Evolutionary conservation across 2,329 filamentous ascomycete species (phyloP).

Genomic region (Cladosporium sp.): DNA sequence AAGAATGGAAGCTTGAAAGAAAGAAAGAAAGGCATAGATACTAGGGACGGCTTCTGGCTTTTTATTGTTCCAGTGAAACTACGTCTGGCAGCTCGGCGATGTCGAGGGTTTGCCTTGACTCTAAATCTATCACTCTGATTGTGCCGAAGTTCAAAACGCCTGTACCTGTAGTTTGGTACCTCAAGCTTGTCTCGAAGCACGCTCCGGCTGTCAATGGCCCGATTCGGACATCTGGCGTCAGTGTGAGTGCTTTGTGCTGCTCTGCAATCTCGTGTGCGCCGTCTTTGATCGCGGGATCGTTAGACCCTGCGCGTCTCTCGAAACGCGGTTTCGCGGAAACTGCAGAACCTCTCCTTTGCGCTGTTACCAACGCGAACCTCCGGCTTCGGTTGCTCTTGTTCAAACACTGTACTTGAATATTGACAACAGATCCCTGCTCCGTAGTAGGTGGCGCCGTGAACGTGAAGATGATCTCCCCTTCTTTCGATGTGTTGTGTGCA

Average conservation of each 20-base stretch:
- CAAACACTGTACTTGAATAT: slow-evolving; percentile 73
- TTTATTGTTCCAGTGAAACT: slow-evolving; percentile 41
- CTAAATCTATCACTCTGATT: slow-evolving; percentile 71
- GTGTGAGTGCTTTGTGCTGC: slow-evolving; percentile 67
- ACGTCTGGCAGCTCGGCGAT: slow-evolving; percentile 72
- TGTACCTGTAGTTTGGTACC: slow-evolving; percentile 66
- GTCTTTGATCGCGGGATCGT: slow-evolving; percentile 21
- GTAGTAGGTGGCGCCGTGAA: slow-evolving; percentile 65
- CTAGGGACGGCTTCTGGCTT: not conserved
- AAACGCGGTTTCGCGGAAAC: slow-evolving; percentile 2
- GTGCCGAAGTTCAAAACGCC: slow-evolving; percentile 72
- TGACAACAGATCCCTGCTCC: slow-evolving; percentile 65
- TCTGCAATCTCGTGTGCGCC: slow-evolving; percentile 50
- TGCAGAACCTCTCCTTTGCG: slow-evolving; percentile 19
- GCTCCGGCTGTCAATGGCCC: slow-evolving; percentile 71
- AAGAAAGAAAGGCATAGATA: not conserved
- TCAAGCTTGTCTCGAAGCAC: slow-evolving; percentile 72
- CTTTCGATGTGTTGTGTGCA: slow-evolving; percentile 20
- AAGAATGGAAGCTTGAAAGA: not conserved
- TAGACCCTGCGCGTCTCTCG: slow-evolving; percentile 2
- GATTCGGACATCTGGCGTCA: slow-evolving; percentile 72
- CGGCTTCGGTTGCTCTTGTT: slow-evolving; percentile 65
- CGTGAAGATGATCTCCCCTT: slow-evolving; percentile 68
- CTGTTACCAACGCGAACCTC: slow-evolving; percentile 68
- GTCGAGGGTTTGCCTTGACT: slow-evolving; percentile 74